These are phyloP conservation scores for Peronospora belbahrii DNA, from an alignment of 352 stramenopile genomes.

Conservation along the genomic window DNA sequence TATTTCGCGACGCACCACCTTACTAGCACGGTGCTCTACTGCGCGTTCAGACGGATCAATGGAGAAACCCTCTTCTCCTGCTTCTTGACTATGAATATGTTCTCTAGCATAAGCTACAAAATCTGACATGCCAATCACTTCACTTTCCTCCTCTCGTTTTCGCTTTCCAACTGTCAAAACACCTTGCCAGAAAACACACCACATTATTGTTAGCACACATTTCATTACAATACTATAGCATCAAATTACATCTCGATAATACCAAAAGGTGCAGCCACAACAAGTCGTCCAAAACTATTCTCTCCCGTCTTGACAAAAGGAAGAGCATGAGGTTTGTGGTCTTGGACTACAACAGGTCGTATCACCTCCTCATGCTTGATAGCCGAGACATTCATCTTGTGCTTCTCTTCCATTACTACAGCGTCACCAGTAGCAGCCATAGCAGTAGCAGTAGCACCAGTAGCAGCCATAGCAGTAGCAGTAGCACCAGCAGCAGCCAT, in stretches of 20 bases:
- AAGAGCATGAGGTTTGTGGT: background rate
- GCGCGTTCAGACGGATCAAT: constrained; percentile 80
- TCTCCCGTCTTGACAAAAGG: constrained; percentile 10
- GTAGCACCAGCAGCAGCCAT: background rate
- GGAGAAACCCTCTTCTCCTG: constrained; percentile 73
- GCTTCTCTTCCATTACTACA: background rate
- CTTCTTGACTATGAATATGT: constrained; percentile 73
- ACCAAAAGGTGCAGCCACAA: constrained; percentile 7
- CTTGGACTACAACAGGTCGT: constrained; percentile 1
- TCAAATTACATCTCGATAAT: too few species aligned
- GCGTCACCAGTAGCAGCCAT: background rate
- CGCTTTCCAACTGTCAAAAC: constrained; percentile 15
- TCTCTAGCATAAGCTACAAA: constrained; percentile 72
- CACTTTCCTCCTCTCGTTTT: constrained; percentile 23
- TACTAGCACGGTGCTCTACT: constrained; percentile 77
- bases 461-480: background rate
- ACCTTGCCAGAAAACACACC: background rate
- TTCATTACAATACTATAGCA: too few species aligned
- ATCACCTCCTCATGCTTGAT: constrained; percentile 1
- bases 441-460: background rate
- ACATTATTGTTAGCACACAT: background rate
- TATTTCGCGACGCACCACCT: constrained; percentile 79
- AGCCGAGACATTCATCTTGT: background rate
- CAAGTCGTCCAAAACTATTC: background rate
- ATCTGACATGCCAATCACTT: constrained; percentile 14